Conservation (phyloP, 805 yeast species). For the Lachancea lanzarotensis region DNA sequence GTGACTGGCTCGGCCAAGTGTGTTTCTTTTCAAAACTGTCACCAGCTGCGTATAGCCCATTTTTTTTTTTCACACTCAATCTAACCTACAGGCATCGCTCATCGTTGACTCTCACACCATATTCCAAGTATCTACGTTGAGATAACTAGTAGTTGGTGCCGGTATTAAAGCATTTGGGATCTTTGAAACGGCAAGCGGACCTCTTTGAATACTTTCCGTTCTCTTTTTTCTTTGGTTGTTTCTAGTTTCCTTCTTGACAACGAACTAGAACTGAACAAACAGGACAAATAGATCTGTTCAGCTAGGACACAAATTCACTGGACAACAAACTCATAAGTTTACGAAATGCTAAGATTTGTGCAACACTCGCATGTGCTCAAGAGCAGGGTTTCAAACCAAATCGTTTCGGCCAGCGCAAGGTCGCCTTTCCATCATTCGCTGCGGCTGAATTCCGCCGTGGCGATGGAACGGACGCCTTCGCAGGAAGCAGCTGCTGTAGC, state of each 20-base stretch:
- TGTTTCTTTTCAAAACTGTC: background rate
- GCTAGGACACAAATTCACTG: background rate
- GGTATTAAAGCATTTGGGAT: background rate
- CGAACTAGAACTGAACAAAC: background rate
- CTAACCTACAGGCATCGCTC: background rate
- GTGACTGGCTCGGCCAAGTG: background rate
- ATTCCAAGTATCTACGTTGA: background rate
- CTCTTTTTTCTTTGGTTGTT: background rate
- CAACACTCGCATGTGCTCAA: conserved; percentile 33
- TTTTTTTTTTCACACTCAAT: conserved; percentile 1
- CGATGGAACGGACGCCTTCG: conserved; percentile 26
- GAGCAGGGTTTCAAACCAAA: conserved; percentile 36
- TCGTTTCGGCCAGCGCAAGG: conserved; percentile 34
- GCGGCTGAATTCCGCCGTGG: conserved; percentile 33
- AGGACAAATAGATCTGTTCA: background rate
- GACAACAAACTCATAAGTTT: background rate
- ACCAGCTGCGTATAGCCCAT: background rate
- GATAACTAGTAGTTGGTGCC: background rate
- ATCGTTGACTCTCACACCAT: conserved; percentile 2
- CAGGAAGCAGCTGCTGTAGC: conserved; percentile 10
- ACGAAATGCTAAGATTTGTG: conserved; percentile 29
- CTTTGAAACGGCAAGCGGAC: background rate
- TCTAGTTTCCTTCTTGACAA: too few relatives aligned
- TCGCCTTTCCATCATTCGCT: conserved; percentile 35
- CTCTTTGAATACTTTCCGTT: too few relatives aligned